These are phyloP conservation scores for Solanum boliviense DNA, from an alignment of 257 asterid genomes.

Conservation along the genomic window DNA sequence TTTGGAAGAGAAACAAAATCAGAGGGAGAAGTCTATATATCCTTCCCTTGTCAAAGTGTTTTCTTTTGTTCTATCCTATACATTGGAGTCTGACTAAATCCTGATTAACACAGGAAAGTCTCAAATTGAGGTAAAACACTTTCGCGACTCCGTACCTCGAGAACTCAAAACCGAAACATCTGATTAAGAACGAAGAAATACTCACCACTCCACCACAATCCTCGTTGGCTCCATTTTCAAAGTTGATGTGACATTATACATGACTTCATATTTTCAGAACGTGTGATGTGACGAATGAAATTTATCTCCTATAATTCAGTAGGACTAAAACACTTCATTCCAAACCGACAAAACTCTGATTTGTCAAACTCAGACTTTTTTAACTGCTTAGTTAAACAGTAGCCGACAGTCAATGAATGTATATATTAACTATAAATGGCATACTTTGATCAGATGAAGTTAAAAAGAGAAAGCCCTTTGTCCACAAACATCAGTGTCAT, in stretches of 20 bases:
- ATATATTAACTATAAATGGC: not conserved
- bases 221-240: not conserved
- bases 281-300: not conserved
- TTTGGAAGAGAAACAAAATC: not conserved
- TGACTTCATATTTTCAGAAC: not conserved
- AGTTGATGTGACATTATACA: not conserved
- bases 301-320: not conserved
- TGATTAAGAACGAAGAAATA: accelerated
- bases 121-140: not conserved
- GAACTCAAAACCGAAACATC: no score
- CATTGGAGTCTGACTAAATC: not conserved
- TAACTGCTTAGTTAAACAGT: not conserved
- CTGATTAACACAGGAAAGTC: no score
- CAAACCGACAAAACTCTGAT: not conserved
- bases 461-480: not conserved
- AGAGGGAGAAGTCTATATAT: not conserved
- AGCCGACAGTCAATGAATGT: not conserved
- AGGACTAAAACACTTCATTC: not conserved
- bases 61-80: no score
- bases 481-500: not conserved
- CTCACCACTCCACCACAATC: no score
- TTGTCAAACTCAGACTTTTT: not conserved
- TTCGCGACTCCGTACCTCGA: accelerated
- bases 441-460: not conserved
- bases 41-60: not conserved